Conservation (phyloP, 2,329 filamentous ascomycete genomes). For the Onygenales sp. region DNA sequence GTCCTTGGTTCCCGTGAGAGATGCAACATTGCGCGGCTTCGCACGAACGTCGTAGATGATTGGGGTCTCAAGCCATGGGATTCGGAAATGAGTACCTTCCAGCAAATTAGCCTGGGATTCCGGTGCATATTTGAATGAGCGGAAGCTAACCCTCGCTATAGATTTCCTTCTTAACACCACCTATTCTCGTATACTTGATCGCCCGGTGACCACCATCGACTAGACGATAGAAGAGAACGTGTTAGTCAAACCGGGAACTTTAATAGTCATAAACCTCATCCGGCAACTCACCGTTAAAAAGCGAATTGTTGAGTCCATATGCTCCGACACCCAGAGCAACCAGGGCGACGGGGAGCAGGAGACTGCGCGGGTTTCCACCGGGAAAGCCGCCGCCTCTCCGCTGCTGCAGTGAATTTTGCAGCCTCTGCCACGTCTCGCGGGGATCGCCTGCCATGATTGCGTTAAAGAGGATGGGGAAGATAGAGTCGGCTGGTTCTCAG, state of each 20-base stretch:
- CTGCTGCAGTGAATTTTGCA: constrained; percentile 53
- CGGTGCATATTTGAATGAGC: background rate
- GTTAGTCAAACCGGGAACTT: constrained; percentile 9
- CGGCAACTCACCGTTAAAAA: constrained; percentile 53
- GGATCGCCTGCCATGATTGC: constrained; percentile 44
- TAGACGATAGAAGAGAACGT: constrained; percentile 18
- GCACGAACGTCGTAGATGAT: constrained; percentile 97
- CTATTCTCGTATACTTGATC: constrained; percentile 93
- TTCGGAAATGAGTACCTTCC: constrained; percentile 77
- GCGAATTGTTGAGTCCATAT: constrained; percentile 41
- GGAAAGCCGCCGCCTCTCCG: constrained; percentile 43
- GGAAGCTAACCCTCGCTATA: constrained; percentile 69
- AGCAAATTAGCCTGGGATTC: background rate
- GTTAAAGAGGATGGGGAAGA: constrained; percentile 8
- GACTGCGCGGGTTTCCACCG: constrained; percentile 40
- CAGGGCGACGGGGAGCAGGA: constrained; percentile 46
- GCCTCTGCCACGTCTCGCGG: constrained; percentile 55
- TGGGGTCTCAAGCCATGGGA: constrained; percentile 96
- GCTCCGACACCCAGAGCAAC: constrained; percentile 41
- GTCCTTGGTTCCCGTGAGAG: constrained; percentile 96
- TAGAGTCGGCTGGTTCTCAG: background rate
- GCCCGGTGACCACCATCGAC: constrained; percentile 98
- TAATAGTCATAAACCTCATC: constrained; percentile 5
- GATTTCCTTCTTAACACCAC: constrained; percentile 92
- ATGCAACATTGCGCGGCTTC: constrained; percentile 92